Percentiles rank a stretch among this genome's conserved stretches.
Conservation (phyloP, 345 rosid species). For the Arabis alpina region DNA sequence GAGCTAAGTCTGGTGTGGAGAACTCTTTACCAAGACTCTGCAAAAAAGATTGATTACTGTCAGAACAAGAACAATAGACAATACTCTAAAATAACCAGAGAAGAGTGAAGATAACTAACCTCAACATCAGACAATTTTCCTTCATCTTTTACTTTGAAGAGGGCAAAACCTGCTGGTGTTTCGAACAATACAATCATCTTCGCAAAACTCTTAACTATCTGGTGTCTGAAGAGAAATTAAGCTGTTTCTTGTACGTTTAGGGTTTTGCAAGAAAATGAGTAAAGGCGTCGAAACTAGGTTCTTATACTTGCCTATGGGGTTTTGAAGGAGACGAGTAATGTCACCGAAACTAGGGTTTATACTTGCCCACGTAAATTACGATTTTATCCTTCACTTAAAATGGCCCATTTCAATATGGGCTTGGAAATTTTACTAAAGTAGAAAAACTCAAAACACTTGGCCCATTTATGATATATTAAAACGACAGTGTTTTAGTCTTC, state of each 20-base stretch:
- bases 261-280: no score
- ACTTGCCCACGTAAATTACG: no score
- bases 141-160: slow-evolving; percentile 71
- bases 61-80: not conserved
- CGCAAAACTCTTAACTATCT: not conserved
- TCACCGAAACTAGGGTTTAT: no score
- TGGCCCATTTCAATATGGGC: no score
- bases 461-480: not conserved
- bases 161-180: slow-evolving; percentile 57
- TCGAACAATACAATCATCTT: slow-evolving; percentile 40
- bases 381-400: no score
- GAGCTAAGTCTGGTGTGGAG: slow-evolving; percentile 54
- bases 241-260: no score
- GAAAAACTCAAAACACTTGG: not conserved
- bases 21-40: slow-evolving; percentile 73
- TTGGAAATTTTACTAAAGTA: no score
- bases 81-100: no score
- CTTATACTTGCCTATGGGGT: no score
- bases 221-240: not conserved
- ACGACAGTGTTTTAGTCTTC: not conserved
- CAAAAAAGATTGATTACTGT: not conserved
- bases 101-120: slow-evolving; percentile 43
- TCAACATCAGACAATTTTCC: slow-evolving; percentile 73
- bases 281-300: no score
- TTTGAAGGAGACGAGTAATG: no score